A percentile compares a stretch with the other conserved stretches of the same genome.
Evolutionary conservation across 2,329 filamentous ascomycete genomes (phyloP).

Genomic region (Diaporthe helianthi): DNA sequence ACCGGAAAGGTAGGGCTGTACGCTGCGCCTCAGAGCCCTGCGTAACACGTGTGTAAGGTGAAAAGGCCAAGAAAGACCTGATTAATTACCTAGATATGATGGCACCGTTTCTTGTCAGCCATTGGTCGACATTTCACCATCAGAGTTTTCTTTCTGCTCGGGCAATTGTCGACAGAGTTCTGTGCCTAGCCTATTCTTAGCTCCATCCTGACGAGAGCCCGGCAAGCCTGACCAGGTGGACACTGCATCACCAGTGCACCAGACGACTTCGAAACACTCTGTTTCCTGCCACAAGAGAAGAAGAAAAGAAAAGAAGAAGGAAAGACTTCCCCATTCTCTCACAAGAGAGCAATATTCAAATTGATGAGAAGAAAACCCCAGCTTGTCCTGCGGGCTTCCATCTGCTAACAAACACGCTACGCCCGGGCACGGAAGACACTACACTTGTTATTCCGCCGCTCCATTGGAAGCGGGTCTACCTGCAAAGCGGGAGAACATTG

Average conservation of each 20-base stretch:
- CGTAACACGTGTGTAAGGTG: neutral
- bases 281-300: too few relatives aligned
- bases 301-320: too few relatives aligned
- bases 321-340: neutral
- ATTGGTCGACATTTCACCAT: neutral
- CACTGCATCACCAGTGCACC: neutral
- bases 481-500: slow-evolving; percentile 3
- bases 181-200: slow-evolving; percentile 11
- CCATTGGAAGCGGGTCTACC: slow-evolving; percentile 26
- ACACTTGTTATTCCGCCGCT: slow-evolving; percentile 6
- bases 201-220: neutral
- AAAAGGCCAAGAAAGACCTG: neutral
- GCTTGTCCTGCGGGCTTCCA: neutral
- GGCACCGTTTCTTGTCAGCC: neutral
- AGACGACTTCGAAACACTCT: slow-evolving; percentile 17
- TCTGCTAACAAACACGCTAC: neutral
- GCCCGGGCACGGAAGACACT: slow-evolving; percentile 1
- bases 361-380: neutral
- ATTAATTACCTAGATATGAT: slow-evolving; percentile 24
- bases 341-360: neutral
- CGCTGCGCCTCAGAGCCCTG: slow-evolving; percentile 25
- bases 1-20: neutral
- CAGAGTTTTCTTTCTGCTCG: neutral
- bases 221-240: neutral
- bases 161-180: neutral